Base-by-base conservation (phyloP, 305 asterid species). In the Fraxinus greggii region DNA sequence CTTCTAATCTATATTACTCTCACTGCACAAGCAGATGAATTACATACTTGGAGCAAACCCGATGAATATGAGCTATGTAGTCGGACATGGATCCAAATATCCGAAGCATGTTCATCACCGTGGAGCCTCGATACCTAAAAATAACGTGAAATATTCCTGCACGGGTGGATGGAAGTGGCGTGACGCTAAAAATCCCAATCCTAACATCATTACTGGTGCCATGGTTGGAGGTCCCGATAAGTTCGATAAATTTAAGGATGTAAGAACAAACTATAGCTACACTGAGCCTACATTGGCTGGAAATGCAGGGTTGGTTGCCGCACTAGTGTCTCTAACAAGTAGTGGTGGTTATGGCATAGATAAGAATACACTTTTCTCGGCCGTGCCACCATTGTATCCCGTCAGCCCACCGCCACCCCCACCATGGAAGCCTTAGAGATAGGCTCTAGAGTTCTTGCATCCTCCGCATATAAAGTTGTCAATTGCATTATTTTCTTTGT, bases 191-290 rank as follows among this genome's bases (percentile, higher is more conserved):
- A 82, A 84, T 1, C 82, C 92, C 6, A 93, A 95, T 79, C 96
- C 97, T 19, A 88, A 92, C 88, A 92, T 69, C 88, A 81, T 95
- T 74, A 45, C 69, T 0, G 99, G 99, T 19, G 99, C 98, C 76
- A 91, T 95, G 97, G 99, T 95, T 3, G 94, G 94, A 72, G 99
- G 99, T 15, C 99, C 98, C 0, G 97, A 95, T 82, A 88, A 89
- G 40, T 91, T 90, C 77, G 99, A 95, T 81, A 88, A 80, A 21
- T 95, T 88, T 87, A 85, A 79, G 80, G 99, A 95, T 70, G 80
- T 81, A 15, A 93, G 98, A 0, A 3, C 82, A 0, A 89, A 90
- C 85, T 89, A 85, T 87, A 90, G 87, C 88, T 90, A 93, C 83
- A 92, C 94, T 29, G 98, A 95, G 88, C 98, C 97, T 63, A 93